Base-by-base conservation (phyloP, 225 moss, liverwort and hornwort species). In the Marchantia polymorpha region DNA sequence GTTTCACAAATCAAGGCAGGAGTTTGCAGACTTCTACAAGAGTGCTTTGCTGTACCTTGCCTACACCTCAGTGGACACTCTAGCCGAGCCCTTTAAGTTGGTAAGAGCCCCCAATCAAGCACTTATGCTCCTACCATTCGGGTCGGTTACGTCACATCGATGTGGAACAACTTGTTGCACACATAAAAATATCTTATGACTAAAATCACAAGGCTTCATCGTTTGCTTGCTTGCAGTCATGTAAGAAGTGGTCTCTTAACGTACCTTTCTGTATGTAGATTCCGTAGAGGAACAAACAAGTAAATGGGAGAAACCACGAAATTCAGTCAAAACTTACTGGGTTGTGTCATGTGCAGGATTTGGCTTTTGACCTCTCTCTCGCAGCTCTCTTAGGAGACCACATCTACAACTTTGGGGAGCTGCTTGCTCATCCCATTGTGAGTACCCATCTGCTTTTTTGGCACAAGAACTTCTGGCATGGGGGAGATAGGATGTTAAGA, bases 361-460 rank as follows among this genome's bases (percentile, higher is more conserved):
- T 99, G 85, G 94, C 97, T 53, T 94, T 93, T 73, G 97, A 99
- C 84, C 91, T 99, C 79, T 99, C 97, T 68, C 89, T 99, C 73
- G 95, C 97, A 79, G 97, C 97, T 12, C 85, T 99, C 85, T 85
- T 99, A 82, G 95, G 97, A 50, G 93, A 99, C 81, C 93, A 99
- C 78, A 93, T 99, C 67, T 99, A 99, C 84, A 99, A 99, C 86
- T 95, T 99, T 78, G 95, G 97, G 86, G 95, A 99, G 89, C 93
- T 99, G 65, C 95, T 99, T 83, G 93, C 97, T 51, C 97, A 95
- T 80, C 97, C 95, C 23, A 95, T 99, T 88, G 97, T 95, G 83
- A 88, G 74, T 83, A 74, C 29, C 30, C 9, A 16, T 12, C 20
- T 47, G 4, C 20, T 16, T 22, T 47, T 20, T 69, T 16, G 19